Percentiles rank a stretch among this genome's conserved stretches.
These are phyloP conservation scores for Theileria parva DNA, from an alignment of 169 alveolate species.

Conservation along the genomic window DNA sequence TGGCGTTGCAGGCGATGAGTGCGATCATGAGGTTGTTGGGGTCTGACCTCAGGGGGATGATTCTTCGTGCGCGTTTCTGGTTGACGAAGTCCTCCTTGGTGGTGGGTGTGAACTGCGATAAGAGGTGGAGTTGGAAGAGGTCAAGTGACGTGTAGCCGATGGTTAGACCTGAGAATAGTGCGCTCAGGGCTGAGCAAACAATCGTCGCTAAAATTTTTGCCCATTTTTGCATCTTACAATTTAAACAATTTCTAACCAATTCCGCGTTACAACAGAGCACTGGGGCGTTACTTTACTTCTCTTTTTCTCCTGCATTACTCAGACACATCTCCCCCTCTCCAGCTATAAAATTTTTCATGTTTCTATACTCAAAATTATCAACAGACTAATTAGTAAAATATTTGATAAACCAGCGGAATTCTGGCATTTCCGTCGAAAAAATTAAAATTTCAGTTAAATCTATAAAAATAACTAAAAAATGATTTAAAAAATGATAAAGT, in stretches of 20 bases:
- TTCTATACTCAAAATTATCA: no score
- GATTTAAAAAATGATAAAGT: no score
- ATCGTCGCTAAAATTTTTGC: conserved; percentile 51
- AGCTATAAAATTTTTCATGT: no score
- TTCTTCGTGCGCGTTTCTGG: conserved; percentile 78
- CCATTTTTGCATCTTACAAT: conserved; percentile 50
- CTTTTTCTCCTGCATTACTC: no score
- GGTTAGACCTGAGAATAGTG: conserved; percentile 85
- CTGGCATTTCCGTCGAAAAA: no score
- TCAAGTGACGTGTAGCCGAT: conserved; percentile 87
- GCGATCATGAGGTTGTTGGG: conserved; percentile 84
- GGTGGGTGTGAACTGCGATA: conserved; percentile 72
- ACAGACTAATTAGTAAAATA: no score
- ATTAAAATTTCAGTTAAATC: background rate
- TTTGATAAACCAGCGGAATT: no score
- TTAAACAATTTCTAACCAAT: background rate
- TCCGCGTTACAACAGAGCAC: background rate
- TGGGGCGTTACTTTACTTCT: background rate
- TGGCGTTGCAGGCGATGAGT: conserved; percentile 83
- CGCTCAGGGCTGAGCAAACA: conserved; percentile 66
- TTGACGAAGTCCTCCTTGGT: conserved; percentile 73
- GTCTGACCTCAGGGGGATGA: conserved; percentile 83
- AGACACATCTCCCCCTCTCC: no score
- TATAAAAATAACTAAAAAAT: no score
- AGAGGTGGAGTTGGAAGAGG: conserved; percentile 78